Conservation (phyloP, 225 moss, liverwort and hornwort genomes). For the Climacium dendroides region DNA sequence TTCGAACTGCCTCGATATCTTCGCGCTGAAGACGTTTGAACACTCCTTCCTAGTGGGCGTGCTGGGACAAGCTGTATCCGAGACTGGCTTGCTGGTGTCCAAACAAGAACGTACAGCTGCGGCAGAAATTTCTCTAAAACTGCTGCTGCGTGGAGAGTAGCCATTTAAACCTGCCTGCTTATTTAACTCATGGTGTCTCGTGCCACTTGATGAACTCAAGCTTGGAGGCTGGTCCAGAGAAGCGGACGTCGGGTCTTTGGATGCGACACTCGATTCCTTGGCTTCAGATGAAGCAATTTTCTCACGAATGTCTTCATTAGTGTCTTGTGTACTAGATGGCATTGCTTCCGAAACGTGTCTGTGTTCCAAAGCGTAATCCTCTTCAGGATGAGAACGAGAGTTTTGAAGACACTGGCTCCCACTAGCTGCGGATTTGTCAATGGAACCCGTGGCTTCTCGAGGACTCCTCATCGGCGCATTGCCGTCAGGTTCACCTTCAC, state of each 20-base stretch:
- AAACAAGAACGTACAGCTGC: neutral
- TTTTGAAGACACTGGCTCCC: neutral
- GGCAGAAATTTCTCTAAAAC: neutral
- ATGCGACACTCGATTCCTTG: neutral
- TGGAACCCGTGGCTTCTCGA: neutral
- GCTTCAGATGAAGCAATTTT: neutral
- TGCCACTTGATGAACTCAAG: neutral
- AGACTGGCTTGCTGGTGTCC: neutral
- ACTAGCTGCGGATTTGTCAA: neutral
- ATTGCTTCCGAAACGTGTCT: neutral
- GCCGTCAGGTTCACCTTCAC: neutral
- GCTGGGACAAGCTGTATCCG: neutral
- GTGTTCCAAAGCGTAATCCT: neutral
- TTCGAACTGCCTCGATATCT: neutral
- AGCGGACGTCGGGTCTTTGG: neutral
- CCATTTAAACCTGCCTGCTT: neutral
- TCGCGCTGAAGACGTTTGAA: neutral
- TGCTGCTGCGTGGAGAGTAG: neutral
- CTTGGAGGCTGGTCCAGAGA: neutral
- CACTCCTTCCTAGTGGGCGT: slow-evolving; percentile 18
- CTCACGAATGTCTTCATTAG: neutral
- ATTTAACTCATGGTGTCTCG: neutral
- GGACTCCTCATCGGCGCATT: neutral
- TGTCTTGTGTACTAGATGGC: neutral
- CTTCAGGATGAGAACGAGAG: neutral